phyloP scores from a whole-genome alignment of 164 flowering plant genomes.

The Annona squamosa region DNA sequence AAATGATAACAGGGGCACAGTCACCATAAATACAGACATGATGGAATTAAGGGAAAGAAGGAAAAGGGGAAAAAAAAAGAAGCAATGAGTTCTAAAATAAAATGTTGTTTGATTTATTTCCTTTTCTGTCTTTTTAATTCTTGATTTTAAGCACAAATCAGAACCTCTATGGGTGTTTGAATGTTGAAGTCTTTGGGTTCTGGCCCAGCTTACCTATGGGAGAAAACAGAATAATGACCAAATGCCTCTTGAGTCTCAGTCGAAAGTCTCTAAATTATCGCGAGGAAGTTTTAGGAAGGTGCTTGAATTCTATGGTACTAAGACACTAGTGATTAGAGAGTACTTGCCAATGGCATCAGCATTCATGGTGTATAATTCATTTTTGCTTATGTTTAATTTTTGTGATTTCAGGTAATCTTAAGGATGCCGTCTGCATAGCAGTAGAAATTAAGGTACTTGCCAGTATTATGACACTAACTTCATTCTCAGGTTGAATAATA shows the following conservation, averaged over 20 bases:
- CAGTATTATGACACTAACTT: background rate
- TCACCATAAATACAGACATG: background rate
- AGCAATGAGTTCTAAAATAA: too few relatives aligned
- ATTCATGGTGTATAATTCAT: too few relatives aligned
- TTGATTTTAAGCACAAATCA: too few relatives aligned
- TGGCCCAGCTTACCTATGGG: too few relatives aligned
- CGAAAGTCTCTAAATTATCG: background rate
- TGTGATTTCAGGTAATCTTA: slow-evolving; percentile 35
- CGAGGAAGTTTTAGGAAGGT: background rate
- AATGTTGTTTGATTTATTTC: too few relatives aligned
- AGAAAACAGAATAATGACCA: background rate
- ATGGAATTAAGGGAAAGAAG: background rate
- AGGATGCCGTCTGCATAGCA: slow-evolving; percentile 44
- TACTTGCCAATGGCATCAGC: background rate
- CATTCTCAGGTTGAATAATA: background rate
- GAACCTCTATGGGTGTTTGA: too few relatives aligned
- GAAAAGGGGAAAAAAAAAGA: too few relatives aligned
- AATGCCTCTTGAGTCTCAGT: background rate
- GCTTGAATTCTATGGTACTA: background rate
- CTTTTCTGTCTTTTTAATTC: too few relatives aligned
- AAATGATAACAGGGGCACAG: background rate
- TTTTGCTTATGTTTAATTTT: background rate
- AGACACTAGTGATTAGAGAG: background rate
- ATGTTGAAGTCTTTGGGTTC: too few relatives aligned
- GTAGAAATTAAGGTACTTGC: slow-evolving; percentile 83